Base-by-base conservation (phyloP, 139 green algal species). In the Volvox africanus region DNA sequence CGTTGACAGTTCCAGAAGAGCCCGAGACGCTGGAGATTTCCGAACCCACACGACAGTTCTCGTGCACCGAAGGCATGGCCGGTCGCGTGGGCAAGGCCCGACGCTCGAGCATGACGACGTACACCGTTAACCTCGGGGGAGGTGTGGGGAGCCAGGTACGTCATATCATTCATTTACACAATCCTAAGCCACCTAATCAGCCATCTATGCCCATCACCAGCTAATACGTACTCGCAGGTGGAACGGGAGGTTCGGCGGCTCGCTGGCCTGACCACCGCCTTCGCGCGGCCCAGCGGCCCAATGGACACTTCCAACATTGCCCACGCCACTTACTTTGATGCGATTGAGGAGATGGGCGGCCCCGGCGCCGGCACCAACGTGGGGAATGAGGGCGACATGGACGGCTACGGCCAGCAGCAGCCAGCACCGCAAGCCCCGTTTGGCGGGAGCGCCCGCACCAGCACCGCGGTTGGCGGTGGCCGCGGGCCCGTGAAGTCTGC, bases 221-320 rank as follows among this genome's bases (percentile, higher is more conserved):
- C n/a, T n/a, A n/a, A n/a, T n/a, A n/a, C n/a, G 9, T 55, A 55
- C 33, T 36, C 33, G 33, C 83, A 89, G 83, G 85, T 71, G 16
- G 85, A 89, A 50, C 69, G 85, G 14, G 85, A 89, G 69, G 85
- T 89, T 2, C 37, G 37, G 14, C 85, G 85, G 1, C 69, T 89
- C 6, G 85, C 85, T 44, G 85, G 85, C 19, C 65, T 86, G 26
- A 24, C 36, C 36, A 37, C 78, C 44, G 80, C 80, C 26, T 86
- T 86, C 80, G 22, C 24, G 2, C 80, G 50, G 1, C 12, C 50
- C 22, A 73, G 20, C 28, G 32, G 28, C 61, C 50, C 50, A 86
- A 26, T 11, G 32, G 20, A 32, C 1, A 32, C 44, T 55, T 9
- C 44, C 44, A 55, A 5, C 44, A 32, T 65, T 3, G 50, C 80